Conservation (phyloP, 106 monocot species). For the Triglochin maritima region DNA sequence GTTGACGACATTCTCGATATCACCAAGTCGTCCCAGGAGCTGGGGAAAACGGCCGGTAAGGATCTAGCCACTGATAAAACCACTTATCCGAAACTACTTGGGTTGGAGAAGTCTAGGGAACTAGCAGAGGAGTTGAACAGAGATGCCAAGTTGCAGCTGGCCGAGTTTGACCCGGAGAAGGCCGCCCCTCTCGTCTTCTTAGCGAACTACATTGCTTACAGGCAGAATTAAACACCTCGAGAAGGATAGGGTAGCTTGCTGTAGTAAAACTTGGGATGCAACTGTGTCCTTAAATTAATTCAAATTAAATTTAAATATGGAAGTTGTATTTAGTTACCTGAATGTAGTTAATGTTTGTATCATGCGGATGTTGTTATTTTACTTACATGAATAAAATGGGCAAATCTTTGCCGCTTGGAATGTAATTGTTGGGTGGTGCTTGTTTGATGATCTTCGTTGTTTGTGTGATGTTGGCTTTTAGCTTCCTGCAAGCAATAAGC, state of each 20-base stretch:
- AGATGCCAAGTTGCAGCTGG: slow-evolving; percentile 54
- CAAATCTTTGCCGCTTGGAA: no score
- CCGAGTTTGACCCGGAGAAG: slow-evolving; percentile 41
- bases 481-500: no score
- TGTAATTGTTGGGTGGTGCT: no score
- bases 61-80: slow-evolving; percentile 68
- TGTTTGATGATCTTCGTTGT: no score
- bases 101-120: slow-evolving; percentile 64
- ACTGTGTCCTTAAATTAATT: background rate
- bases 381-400: no score
- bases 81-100: slow-evolving; percentile 78
- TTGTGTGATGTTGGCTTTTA: no score
- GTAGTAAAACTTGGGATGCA: background rate
- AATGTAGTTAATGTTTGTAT: no score
- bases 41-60: slow-evolving; percentile 84
- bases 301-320: no score
- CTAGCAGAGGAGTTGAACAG: slow-evolving; percentile 51
- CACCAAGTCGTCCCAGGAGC: slow-evolving; percentile 65
- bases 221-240: slow-evolving; percentile 30
- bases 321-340: no score
- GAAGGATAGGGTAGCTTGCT: background rate
- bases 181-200: slow-evolving; percentile 56
- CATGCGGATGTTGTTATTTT: no score
- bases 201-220: slow-evolving; percentile 65
- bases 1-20: slow-evolving; percentile 85